These are phyloP conservation scores for Apiospora rasikravindrae DNA, from an alignment of 2,329 filamentous ascomycete genomes.

Conservation along the genomic window DNA sequence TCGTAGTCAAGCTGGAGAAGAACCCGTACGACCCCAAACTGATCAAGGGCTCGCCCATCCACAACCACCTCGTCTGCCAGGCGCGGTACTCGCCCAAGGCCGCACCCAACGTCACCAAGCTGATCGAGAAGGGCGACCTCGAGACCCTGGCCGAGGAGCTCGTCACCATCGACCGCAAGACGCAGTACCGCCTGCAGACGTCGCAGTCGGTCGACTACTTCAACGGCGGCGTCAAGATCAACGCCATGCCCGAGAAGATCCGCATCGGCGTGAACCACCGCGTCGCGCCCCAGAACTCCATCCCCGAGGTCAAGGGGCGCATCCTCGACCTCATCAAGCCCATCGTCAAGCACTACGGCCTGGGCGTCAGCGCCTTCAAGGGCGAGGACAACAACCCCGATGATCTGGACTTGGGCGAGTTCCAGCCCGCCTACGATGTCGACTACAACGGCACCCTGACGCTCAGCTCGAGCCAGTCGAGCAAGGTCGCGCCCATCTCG, in stretches of 20 bases:
- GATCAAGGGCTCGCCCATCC: conserved; percentile 40
- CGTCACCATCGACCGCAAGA: conserved; percentile 40
- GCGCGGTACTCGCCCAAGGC: conserved; percentile 40
- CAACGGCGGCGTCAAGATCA: conserved; percentile 61
- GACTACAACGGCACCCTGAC: conserved; percentile 48
- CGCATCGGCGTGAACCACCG: conserved; percentile 60
- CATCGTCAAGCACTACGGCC: conserved; percentile 52
- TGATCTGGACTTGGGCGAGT: conserved; percentile 28
- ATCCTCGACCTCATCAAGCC: conserved; percentile 51
- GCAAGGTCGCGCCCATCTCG: conserved; percentile 43
- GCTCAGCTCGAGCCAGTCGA: conserved; percentile 40
- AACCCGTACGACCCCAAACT: conserved; percentile 40
- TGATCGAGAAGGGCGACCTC: conserved; percentile 40
- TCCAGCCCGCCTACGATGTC: conserved; percentile 41
- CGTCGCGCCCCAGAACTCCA: conserved; percentile 58
- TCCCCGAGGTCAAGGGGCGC: conserved; percentile 50
- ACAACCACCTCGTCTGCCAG: conserved; percentile 43
- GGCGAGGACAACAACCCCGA: conserved; percentile 40
- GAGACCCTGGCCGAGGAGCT: conserved; percentile 36
- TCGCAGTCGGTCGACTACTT: conserved; percentile 62
- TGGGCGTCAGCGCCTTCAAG: conserved; percentile 54
- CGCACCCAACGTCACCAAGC: conserved; percentile 38
- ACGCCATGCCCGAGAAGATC: conserved; percentile 61
- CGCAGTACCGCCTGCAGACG: conserved; percentile 61
- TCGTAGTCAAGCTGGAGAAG: conserved; percentile 67